phyloP scores from a whole-genome alignment of 768 basidiomycete genomes.

The Calocybe gangraenosa region DNA sequence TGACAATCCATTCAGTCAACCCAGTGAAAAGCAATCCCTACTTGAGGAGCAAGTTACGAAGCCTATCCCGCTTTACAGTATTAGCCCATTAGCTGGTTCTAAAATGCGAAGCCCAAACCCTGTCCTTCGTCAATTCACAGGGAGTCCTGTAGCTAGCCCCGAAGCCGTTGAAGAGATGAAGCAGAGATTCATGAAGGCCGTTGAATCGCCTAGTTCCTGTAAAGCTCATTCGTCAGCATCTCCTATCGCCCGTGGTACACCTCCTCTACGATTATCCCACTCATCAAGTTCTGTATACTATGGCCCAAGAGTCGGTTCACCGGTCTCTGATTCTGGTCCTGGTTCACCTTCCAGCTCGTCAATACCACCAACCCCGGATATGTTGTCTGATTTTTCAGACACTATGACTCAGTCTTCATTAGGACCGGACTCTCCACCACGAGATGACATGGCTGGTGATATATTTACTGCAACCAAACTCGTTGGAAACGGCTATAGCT shows the following conservation, averaged over 20 bases:
- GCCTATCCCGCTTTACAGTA: too few species aligned
- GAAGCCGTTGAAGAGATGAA: constrained; percentile 66
- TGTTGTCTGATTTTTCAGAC: constrained; percentile 60
- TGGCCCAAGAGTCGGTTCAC: constrained; percentile 3
- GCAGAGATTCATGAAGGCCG: constrained; percentile 40
- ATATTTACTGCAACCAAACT: constrained; percentile 18
- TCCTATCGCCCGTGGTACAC: not conserved
- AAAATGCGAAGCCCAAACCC: constrained; percentile 22
- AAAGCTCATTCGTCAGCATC: constrained; percentile 4
- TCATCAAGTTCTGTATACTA: constrained; percentile 18
- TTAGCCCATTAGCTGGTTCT: too few species aligned
- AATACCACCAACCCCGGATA: constrained; percentile 50
- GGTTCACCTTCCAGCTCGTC: constrained; percentile 18
- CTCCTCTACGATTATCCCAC: constrained; percentile 11
- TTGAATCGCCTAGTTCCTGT: constrained; percentile 24
- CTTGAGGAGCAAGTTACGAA: too few species aligned
- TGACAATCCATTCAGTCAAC: constrained; percentile 24
- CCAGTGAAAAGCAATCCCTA: constrained; percentile 6
- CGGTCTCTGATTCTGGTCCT: constrained; percentile 3
- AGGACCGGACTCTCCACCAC: constrained; percentile 50
- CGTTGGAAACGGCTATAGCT: constrained; percentile 15
- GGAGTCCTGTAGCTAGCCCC: constrained; percentile 33
- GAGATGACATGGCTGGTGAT: constrained; percentile 20
- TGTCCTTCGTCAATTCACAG: constrained; percentile 18
- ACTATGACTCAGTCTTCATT: constrained; percentile 48